These are phyloP conservation scores for Aspergillus sparsus DNA, from an alignment of 495 filamentous ascomycete species.

Conservation along the genomic window DNA sequence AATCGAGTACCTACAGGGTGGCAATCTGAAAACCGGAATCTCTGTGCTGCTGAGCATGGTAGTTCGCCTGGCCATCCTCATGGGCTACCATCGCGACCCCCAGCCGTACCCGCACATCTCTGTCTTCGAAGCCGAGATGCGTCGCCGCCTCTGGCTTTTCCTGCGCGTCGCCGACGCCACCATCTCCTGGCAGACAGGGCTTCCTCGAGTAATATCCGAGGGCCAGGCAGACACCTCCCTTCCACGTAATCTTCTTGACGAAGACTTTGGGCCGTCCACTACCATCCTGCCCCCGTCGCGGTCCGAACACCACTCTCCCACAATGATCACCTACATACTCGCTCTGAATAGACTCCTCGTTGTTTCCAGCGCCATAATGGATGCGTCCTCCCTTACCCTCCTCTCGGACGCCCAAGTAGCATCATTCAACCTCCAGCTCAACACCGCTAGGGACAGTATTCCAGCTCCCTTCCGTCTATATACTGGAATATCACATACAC, in stretches of 20 bases:
- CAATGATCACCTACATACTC: constrained; percentile 26
- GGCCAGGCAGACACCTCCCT: constrained; percentile 34
- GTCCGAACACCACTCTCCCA: constrained; percentile 27
- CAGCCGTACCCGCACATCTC: constrained; percentile 31
- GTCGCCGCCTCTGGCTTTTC: constrained; percentile 35
- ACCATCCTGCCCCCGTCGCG: constrained; percentile 29
- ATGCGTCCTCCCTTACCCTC: constrained; percentile 55
- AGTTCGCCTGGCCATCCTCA: constrained; percentile 19
- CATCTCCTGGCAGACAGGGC: constrained; percentile 38
- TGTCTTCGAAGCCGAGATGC: constrained; percentile 38
- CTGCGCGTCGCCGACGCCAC: constrained; percentile 32
- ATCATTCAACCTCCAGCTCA: constrained; percentile 44
- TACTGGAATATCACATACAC: constrained; percentile 24
- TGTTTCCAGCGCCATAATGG: constrained; percentile 38
- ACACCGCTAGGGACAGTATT: constrained; percentile 30
- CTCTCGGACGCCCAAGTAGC: constrained; percentile 62
- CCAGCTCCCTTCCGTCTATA: constrained; percentile 70
- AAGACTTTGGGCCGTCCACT: constrained; percentile 36
- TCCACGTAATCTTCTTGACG: constrained; percentile 37
- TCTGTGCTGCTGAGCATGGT: constrained; percentile 9
- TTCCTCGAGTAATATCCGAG: constrained; percentile 32
- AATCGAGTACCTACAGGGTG: constrained; percentile 11
- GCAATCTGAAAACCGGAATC: constrained; percentile 2
- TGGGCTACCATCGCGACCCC: constrained; percentile 30
- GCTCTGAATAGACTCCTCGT: constrained; percentile 35